These are phyloP conservation scores for Acorus gramineus DNA, from an alignment of 106 monocot species.

Conservation along the genomic window DNA sequence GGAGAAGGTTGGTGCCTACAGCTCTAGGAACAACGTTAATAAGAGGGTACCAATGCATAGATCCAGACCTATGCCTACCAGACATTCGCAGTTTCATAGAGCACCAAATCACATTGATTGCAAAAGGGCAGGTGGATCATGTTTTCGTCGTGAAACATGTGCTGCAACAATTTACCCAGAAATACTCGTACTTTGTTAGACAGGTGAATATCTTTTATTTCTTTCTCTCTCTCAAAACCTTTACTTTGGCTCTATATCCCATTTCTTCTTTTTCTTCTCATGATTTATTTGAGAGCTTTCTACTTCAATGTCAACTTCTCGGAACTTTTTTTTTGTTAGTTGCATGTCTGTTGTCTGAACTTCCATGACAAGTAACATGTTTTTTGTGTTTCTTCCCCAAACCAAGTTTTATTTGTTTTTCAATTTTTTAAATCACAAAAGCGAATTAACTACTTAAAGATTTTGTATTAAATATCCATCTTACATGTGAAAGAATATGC, in stretches of 20 bases:
- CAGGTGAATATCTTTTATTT: constrained; percentile 34
- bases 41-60: constrained; percentile 94
- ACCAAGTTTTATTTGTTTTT: too few species aligned
- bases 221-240: too few species aligned
- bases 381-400: too few species aligned
- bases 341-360: too few species aligned
- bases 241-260: too few species aligned
- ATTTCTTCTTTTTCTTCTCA: too few species aligned
- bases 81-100: constrained; percentile 97
- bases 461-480: background rate
- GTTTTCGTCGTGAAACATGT: constrained; percentile 61
- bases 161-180: constrained; percentile 75
- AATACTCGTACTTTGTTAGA: constrained; percentile 78
- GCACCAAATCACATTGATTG: constrained; percentile 90
- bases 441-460: too few species aligned
- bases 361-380: too few species aligned
- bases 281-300: too few species aligned
- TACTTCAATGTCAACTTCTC: too few species aligned
- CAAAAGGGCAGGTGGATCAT: constrained; percentile 88
- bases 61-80: constrained; percentile 91
- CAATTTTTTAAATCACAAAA: too few species aligned
- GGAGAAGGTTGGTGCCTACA: constrained; percentile 85
- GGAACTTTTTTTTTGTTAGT: too few species aligned
- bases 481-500: background rate
- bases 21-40: constrained; percentile 80